Percentiles rank a stretch among this genome's conserved stretches.
These are phyloP conservation scores for Hanseniaspora lachancei DNA, from an alignment of 805 yeast species.

Conservation along the genomic window DNA sequence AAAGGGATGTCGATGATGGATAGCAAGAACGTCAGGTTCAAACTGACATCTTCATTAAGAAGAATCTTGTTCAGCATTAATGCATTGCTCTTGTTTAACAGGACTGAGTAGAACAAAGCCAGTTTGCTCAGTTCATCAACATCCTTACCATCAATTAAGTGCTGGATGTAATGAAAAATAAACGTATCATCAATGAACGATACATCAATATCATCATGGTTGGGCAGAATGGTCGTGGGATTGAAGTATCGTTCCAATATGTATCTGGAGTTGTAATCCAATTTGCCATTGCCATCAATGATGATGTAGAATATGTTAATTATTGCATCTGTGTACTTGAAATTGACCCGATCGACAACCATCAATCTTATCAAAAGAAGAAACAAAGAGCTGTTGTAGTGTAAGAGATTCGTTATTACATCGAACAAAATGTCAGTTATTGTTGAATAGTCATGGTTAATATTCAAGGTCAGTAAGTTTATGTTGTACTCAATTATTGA, in stretches of 20 bases:
- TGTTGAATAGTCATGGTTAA: not conserved
- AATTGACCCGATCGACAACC: conserved; percentile 21
- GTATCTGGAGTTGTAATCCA: conserved; percentile 24
- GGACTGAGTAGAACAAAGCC: conserved; percentile 25
- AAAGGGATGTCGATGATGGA: not conserved
- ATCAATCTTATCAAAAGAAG: conserved; percentile 15
- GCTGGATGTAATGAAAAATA: conserved; percentile 27
- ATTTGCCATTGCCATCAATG: conserved; percentile 23
- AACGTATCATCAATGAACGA: conserved; percentile 20
- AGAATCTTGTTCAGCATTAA: conserved; percentile 15
- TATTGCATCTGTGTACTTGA: conserved; percentile 20
- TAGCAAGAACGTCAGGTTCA: not conserved
- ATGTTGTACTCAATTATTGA: not conserved
- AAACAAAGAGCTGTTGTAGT: not conserved
- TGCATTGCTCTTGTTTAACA: conserved; percentile 24
- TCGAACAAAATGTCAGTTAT: not conserved
- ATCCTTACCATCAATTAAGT: conserved; percentile 24
- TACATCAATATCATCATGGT: conserved; percentile 13
- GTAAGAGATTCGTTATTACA: not conserved
- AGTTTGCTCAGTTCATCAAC: conserved; percentile 24
- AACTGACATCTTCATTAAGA: not conserved
- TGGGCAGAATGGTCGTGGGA: conserved; percentile 20
- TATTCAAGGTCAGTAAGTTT: not conserved
- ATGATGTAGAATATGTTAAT: conserved; percentile 18
- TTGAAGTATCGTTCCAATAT: conserved; percentile 24